Evolutionary conservation across 768 basidiomycete species (phyloP).

Genomic region (Kwoniella heveanensis): DNA sequence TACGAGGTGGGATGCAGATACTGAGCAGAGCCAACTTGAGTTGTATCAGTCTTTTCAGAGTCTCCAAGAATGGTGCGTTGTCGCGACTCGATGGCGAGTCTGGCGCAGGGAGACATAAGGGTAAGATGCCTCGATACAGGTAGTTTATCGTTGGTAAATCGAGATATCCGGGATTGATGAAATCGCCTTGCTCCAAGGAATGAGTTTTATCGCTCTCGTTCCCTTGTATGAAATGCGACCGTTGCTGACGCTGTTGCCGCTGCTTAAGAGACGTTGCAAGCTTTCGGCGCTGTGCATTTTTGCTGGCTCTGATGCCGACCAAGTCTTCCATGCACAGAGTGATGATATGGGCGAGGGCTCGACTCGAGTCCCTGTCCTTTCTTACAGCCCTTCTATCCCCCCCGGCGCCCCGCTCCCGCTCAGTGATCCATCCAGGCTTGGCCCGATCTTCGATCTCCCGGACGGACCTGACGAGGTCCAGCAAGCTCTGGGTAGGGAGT

Average conservation of each 20-base stretch:
- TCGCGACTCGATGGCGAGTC: too few species aligned
- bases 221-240: too few species aligned
- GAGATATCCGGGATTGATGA: neutral
- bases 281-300: conserved; percentile 2
- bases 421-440: too few species aligned
- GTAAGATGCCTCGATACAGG: conserved; percentile 1
- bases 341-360: conserved; percentile 22
- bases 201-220: too few species aligned
- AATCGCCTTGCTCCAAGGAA: neutral
- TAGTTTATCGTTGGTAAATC: conserved; percentile 7
- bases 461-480: neutral
- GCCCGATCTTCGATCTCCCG: neutral
- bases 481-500: conserved; percentile 7
- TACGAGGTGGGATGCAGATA: neutral
- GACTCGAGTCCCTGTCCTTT: neutral
- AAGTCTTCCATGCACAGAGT: conserved; percentile 31
- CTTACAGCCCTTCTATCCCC: too few species aligned
- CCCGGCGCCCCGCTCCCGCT: too few species aligned
- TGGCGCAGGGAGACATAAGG: neutral
- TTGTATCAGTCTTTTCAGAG: neutral
- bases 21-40: neutral
- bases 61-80: too few species aligned
- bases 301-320: conserved; percentile 18
- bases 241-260: neutral
- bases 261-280: neutral